Base-by-base conservation (phyloP, 2,329 filamentous ascomycete genomes). In the Colletotrichum melonis region DNA sequence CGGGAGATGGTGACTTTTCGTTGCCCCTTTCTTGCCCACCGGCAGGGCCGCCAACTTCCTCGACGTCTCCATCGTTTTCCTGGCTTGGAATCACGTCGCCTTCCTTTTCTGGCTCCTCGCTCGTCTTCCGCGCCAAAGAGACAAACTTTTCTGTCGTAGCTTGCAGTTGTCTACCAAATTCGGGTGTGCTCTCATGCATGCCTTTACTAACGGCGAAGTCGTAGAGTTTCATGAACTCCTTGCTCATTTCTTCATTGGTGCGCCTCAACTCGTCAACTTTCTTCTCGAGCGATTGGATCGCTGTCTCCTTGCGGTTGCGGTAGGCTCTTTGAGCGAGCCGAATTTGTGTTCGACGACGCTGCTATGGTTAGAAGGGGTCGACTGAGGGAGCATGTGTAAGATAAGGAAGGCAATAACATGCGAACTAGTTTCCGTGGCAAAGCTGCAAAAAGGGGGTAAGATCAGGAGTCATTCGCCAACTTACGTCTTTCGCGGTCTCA, bases 321-420 rank as follows among this genome's bases (percentile, higher is more conserved):
- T 97, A 97, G 1, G 94, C 94, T 76, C 95, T 88, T 81, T 97
- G 95, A 2, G 95, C 95, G 67, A 96, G 88, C 28, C 95, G 92
- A 75, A 98, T 97, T 80, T 98, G 95, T 5, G 94, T 96, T 67
- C 95, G 90, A 65, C 95, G 92, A 74, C 94, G 92, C 93, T 94
- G 54, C 60, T 58, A 26, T 74, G 75, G 74, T 82, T 71, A 81
- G 78, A 62, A 22, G 42, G 24, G 4, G 8, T 49, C 19, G 42
- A 49, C 19, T 9, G 1, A 49, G 42, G 42, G 2, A 4, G 16
- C 22, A 2, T 3, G 9, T 4, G n/a, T 7, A 2, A 7, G 49
- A 26, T 3, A 1, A 14, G 24, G 24, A 14, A 14, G 38, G 19
- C 1, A 35, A 24, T 55, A 1, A 19, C 49, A n/a, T 2, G 60